Evolutionary conservation across 306 rosid genomes (phyloP).

Genomic region (Oxytropis ochrocephala): DNA sequence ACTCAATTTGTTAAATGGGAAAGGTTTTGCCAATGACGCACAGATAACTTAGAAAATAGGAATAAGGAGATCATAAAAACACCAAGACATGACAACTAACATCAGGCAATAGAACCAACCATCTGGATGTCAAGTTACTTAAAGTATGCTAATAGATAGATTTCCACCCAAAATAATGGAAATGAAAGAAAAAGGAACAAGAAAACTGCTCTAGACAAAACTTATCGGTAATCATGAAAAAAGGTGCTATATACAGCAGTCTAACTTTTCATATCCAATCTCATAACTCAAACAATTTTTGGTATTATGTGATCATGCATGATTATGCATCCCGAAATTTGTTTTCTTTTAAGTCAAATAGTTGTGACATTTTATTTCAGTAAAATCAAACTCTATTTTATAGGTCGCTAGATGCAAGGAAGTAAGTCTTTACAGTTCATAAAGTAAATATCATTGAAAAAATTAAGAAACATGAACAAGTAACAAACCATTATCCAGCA

Average conservation of each 20-base stretch:
- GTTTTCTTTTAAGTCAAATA: neutral
- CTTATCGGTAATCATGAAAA: neutral
- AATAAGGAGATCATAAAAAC: conserved; percentile 7
- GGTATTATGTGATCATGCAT: neutral
- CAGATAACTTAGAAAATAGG: conserved; percentile 15
- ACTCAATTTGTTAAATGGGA: conserved; percentile 17
- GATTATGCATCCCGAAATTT: conserved; percentile 6
- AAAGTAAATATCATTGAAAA: neutral
- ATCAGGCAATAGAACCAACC: conserved; percentile 9
- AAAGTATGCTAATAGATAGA: neutral
- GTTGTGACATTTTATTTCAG: neutral
- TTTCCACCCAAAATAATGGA: conserved; percentile 11
- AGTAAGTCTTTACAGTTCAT: neutral
- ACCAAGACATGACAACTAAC: conserved; percentile 14
- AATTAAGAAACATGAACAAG: neutral
- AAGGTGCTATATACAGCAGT: neutral
- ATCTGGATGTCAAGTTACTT: conserved; percentile 2
- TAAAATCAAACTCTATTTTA: neutral
- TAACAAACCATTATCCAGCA: neutral
- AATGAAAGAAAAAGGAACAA: neutral
- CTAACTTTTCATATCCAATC: neutral
- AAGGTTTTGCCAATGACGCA: neutral
- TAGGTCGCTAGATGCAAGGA: neutral
- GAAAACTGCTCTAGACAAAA: neutral
- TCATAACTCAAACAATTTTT: neutral